Evolutionary conservation across 305 asterid species (phyloP).

Genomic region (Solanum hybrid): DNA sequence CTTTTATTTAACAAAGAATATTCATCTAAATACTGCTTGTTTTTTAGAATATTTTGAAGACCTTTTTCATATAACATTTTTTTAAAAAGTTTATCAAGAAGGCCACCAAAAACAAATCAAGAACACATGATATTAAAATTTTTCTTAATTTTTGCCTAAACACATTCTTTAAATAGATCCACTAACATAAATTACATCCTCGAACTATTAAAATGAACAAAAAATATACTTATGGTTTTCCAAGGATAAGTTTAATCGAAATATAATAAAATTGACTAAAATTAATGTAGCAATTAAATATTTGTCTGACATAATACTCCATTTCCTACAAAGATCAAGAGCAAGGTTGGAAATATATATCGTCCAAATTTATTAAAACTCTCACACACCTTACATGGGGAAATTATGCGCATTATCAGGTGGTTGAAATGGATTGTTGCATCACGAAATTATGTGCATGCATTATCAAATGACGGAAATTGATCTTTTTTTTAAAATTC

Average conservation of each 20-base stretch:
- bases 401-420: no score
- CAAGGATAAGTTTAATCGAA: neutral
- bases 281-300: neutral
- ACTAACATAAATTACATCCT: neutral
- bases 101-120: neutral
- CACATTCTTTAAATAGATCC: neutral
- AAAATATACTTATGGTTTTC: neutral
- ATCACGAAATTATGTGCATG: no score
- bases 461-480: no score
- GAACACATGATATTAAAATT: neutral
- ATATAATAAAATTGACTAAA: neutral
- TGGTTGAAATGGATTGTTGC: no score
- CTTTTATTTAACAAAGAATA: neutral
- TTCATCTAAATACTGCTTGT: neutral
- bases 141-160: neutral
- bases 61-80: neutral
- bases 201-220: neutral
- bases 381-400: no score
- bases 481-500: no score
- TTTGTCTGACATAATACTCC: neutral
- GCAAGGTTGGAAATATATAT: no score
- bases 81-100: neutral
- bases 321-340: no score
- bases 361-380: no score
- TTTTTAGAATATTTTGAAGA: neutral